These are phyloP conservation scores for Colletotrichum shisoi DNA, from an alignment of 2,329 filamentous ascomycete species.

Conservation along the genomic window DNA sequence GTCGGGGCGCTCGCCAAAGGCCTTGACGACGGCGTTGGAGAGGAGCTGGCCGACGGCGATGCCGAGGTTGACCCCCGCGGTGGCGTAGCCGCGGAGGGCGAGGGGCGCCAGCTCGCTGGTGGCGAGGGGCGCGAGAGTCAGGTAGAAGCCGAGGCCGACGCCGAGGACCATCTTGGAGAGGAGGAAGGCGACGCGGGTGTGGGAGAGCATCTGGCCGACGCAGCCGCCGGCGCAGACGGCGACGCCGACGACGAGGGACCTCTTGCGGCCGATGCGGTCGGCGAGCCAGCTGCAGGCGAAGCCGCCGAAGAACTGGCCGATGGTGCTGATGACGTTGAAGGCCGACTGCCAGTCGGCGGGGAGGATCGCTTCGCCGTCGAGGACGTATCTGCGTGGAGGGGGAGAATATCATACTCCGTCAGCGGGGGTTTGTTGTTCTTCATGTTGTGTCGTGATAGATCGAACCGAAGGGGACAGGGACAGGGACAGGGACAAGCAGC, in stretches of 20 bases:
- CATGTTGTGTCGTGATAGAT: no score
- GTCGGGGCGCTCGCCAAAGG: slow-evolving; percentile 50
- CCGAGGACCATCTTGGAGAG: slow-evolving; percentile 68
- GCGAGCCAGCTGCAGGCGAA: slow-evolving; percentile 59
- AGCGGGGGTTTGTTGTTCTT: no score
- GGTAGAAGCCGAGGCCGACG: slow-evolving; percentile 66
- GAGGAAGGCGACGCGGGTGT: slow-evolving; percentile 62
- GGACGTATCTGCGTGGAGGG: slow-evolving; percentile 27
- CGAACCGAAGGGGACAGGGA: no score
- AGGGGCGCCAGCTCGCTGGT: slow-evolving; percentile 68
- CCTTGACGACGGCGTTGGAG: slow-evolving; percentile 57
- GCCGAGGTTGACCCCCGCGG: slow-evolving; percentile 67
- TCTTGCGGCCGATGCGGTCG: slow-evolving; percentile 55
- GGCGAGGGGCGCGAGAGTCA: slow-evolving; percentile 66
- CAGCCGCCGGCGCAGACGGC: slow-evolving; percentile 60
- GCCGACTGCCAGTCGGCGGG: slow-evolving; percentile 56
- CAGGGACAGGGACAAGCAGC: background rate
- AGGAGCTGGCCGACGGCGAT: slow-evolving; percentile 69
- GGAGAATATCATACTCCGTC: fast-evolving
- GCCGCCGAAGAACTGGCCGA: slow-evolving; percentile 65
- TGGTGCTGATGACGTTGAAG: slow-evolving; percentile 61
- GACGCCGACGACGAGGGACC: slow-evolving; percentile 56
- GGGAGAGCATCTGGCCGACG: slow-evolving; percentile 70
- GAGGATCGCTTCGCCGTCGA: slow-evolving; percentile 28
- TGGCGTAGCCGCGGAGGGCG: slow-evolving; percentile 64